Percentiles rank a stretch among this genome's conserved stretches.
Evolutionary conservation across 2,329 filamentous ascomycete genomes (phyloP).

Genomic region (Colletotrichum endophyticum): DNA sequence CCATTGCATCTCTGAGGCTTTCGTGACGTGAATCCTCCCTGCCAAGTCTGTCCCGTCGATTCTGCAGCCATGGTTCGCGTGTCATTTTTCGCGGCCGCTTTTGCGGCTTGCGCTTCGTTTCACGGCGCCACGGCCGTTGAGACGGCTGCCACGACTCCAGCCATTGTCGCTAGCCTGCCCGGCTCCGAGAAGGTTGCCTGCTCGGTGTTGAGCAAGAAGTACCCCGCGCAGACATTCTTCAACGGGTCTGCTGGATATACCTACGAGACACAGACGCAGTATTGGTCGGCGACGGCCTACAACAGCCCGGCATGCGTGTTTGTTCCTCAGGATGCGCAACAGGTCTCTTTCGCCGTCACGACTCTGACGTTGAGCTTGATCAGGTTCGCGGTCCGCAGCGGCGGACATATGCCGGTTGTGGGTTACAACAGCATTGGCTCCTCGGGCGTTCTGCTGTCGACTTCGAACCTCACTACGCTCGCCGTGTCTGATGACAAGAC

Average conservation of each 20-base stretch:
- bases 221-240: background rate
- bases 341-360: conserved; percentile 26
- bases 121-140: background rate
- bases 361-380: conserved; percentile 24
- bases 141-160: background rate
- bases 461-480: conserved; percentile 37
- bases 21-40: background rate
- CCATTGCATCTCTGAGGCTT: background rate
- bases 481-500: conserved; percentile 29
- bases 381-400: conserved; percentile 29
- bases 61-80: background rate
- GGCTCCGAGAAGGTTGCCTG: background rate
- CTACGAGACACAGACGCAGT: conserved; percentile 6
- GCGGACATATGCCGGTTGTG: conserved; percentile 32
- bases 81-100: background rate
- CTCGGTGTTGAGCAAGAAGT: background rate
- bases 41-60: background rate
- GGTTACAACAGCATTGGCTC: conserved; percentile 30
- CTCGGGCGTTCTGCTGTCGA: conserved; percentile 37
- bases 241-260: background rate
- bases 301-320: conserved; percentile 28
- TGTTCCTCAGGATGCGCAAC: conserved; percentile 24
- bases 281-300: conserved; percentile 6
- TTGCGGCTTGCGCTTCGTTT: background rate
- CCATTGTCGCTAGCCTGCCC: background rate